Percentiles rank a stretch among this genome's conserved stretches.
Evolutionary conservation across 2,329 filamentous ascomycete species (phyloP).

Genomic region (Mariannaea sp.): DNA sequence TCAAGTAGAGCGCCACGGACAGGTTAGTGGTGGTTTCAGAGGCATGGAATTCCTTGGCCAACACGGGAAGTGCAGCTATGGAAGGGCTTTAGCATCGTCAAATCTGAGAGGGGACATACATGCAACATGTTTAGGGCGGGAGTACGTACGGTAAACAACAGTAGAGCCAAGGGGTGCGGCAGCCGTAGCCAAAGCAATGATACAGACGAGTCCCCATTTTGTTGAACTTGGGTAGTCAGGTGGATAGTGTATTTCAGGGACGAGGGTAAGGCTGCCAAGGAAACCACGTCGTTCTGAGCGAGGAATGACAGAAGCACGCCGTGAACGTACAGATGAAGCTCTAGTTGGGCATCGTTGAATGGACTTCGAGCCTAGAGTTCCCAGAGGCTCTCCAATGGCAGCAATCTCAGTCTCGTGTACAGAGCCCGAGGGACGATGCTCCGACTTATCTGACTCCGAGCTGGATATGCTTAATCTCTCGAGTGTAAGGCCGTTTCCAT

Average conservation of each 20-base stretch:
- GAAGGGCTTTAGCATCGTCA: slow-evolving; percentile 12
- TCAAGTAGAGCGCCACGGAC: slow-evolving; percentile 79
- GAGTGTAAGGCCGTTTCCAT: slow-evolving; percentile 7
- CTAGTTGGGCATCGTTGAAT: slow-evolving; percentile 37
- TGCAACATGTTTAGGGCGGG: background rate
- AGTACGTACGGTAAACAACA: slow-evolving; percentile 75
- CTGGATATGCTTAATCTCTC: slow-evolving; percentile 21
- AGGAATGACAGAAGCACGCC: slow-evolving; percentile 48
- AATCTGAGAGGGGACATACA: background rate
- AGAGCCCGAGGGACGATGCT: slow-evolving; percentile 12
- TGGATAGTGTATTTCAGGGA: slow-evolving; percentile 80
- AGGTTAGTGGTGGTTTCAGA: slow-evolving; percentile 72
- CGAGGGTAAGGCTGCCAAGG: slow-evolving; percentile 69
- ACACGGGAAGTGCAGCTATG: slow-evolving; percentile 68
- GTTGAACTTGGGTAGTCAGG: slow-evolving; percentile 72
- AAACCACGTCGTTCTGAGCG: slow-evolving; percentile 67
- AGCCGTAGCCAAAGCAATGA: slow-evolving; percentile 76
- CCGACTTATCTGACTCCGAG: slow-evolving; percentile 24
- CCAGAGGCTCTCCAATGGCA: slow-evolving; percentile 30
- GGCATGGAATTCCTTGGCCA: slow-evolving; percentile 65
- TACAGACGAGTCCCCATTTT: slow-evolving; percentile 84
- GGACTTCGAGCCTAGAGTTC: slow-evolving; percentile 32
- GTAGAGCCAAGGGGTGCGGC: slow-evolving; percentile 83
- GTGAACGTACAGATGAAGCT: slow-evolving; percentile 47
- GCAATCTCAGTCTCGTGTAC: slow-evolving; percentile 29